Percentiles rank a stretch among this genome's conserved stretches.
Conservation (phyloP, 2,329 filamentous ascomycete genomes). For the Botryotinia globosa region DNA sequence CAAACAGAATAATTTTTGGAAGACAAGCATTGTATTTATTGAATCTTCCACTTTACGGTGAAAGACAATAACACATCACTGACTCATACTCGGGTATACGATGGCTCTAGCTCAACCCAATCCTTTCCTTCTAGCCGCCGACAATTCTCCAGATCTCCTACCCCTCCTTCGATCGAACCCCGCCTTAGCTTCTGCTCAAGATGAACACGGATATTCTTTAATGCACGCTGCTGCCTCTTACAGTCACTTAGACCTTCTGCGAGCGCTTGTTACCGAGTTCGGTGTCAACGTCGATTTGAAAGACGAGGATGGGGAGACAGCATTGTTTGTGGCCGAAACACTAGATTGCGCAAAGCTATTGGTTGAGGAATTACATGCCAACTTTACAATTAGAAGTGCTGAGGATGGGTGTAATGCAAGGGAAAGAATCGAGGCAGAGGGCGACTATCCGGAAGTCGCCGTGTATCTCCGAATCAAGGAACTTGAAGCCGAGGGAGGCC, state of each 20-base stretch:
- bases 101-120: constrained; percentile 45
- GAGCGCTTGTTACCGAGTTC: constrained; percentile 71
- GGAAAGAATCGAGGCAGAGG: constrained; percentile 77
- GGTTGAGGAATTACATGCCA: constrained; percentile 76
- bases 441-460: constrained; percentile 71
- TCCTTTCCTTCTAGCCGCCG: constrained; percentile 74
- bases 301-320: constrained; percentile 90
- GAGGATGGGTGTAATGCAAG: constrained; percentile 72
- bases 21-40: background rate
- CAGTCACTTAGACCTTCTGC: constrained; percentile 77
- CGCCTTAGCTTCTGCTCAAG: constrained; percentile 73
- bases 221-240: constrained; percentile 93
- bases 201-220: constrained; percentile 90
- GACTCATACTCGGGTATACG: background rate
- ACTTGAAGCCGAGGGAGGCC: constrained; percentile 26
- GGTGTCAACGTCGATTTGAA: constrained; percentile 74
- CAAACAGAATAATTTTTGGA: background rate
- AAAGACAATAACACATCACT: background rate
- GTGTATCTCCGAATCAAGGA: constrained; percentile 59
- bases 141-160: constrained; percentile 72
- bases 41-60: background rate
- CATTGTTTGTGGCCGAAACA: constrained; percentile 89
- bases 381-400: constrained; percentile 61
- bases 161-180: constrained; percentile 71
- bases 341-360: constrained; percentile 73